Base-by-base conservation (phyloP, 495 filamentous ascomycete species). In the Annulohypoxylon maeteangense region DNA sequence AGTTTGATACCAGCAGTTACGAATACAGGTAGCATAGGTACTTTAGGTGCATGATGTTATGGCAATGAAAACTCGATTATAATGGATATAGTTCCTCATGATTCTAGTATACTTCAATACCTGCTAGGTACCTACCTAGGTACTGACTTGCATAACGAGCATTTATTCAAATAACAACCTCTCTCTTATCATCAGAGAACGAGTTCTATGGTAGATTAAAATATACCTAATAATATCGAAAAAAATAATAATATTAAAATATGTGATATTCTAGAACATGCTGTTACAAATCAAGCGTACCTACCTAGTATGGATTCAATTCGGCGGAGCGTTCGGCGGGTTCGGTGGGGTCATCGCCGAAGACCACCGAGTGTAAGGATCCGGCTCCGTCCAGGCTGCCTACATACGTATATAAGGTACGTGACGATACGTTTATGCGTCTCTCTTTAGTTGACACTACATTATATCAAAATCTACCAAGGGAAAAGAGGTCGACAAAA, bases 1-100 rank as follows among this genome's bases (percentile, higher is more conserved):
- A 44, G 38, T 45, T 69, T 68, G 55, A 65, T 72, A 57, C 64
- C 65, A 65, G 56, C 57, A 47, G 56, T 61, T 57, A 65, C 31
- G 70, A 53, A 57, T 62, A 40, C 65, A 57, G 55, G 62, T 69
- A 73, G 70, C 70, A 73, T 56, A 40, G 18, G 59, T 64, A 55
- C 34, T 47, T 38, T 58, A 63, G 54, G 58, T 32, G 25, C 61
- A 69, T 62, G 65, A 73, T 58, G 65, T 55, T 69, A 73, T 65
- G 70, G 62, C 70, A 73, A 73, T 69, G 65, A 66, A 54, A 72
- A 57, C 18, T 27, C 45, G 59, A 63, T 58, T 67, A 55, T 64
- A 72, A 72, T 55, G 23, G 36, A 68, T 16, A 22, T 51, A 38
- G 18, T 36, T 47, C 40, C 50, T 12, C 58, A 44, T 20, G n/a